Evolutionary conservation across 441 rosid genomes (phyloP).

Genomic region (Arabidopsis hybrid): DNA sequence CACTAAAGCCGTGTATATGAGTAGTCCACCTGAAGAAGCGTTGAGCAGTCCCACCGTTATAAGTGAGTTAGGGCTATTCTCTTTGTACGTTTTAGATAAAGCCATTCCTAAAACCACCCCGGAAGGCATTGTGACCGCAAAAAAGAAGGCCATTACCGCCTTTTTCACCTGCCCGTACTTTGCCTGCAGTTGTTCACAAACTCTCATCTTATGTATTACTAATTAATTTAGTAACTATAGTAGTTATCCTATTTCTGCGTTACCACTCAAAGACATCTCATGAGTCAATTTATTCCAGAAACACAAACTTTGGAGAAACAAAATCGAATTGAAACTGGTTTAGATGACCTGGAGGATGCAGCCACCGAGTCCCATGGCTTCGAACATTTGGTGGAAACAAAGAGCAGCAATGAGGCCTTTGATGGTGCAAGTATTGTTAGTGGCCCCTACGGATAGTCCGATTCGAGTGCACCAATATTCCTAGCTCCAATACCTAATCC

Average conservation of each 20-base stretch:
- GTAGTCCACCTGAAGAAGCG: conserved; percentile 39
- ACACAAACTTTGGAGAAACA: not conserved
- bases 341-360: conserved; percentile 53
- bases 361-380: conserved; percentile 79
- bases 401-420: conserved; percentile 72
- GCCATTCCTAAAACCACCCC: conserved; percentile 37
- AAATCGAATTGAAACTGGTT: not conserved
- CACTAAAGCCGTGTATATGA: conserved; percentile 44
- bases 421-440: conserved; percentile 58
- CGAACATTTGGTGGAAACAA: conserved; percentile 79
- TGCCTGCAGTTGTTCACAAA: conserved; percentile 13
- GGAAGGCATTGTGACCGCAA: conserved; percentile 39
- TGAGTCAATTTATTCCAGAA: not conserved
- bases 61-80: conserved; percentile 33
- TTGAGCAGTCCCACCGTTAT: conserved; percentile 41
- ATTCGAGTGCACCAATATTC: conserved; percentile 60
- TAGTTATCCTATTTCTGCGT: too few species aligned
- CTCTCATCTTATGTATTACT: not conserved
- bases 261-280: not conserved
- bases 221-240: too few species aligned
- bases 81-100: conserved; percentile 39
- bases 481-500: conserved; percentile 55
- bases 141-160: conserved; percentile 41
- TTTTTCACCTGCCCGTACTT: conserved; percentile 40
- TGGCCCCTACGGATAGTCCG: conserved; percentile 58